Evolutionary conservation across 768 basidiomycete species (phyloP).

Genomic region (Lactarius sanguifluus): DNA sequence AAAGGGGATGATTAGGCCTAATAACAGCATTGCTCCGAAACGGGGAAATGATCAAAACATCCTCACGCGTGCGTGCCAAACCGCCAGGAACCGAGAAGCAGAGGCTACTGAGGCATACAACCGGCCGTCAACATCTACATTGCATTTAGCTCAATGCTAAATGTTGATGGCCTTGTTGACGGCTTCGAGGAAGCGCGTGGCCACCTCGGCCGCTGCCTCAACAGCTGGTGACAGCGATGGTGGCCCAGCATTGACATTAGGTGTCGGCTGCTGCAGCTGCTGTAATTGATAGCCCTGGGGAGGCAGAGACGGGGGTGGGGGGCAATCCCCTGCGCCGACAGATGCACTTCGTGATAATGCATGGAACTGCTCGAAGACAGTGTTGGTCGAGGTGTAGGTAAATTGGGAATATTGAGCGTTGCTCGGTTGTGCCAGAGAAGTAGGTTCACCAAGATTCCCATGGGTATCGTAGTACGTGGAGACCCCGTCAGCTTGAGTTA

Average conservation of each 20-base stretch:
- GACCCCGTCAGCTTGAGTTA: neutral
- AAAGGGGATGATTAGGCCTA: too few relatives aligned
- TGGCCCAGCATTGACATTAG: neutral
- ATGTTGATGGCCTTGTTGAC: conserved; percentile 15
- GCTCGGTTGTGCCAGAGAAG: neutral
- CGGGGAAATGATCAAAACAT: too few relatives aligned
- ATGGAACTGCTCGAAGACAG: neutral
- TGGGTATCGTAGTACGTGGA: neutral
- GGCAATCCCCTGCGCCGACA: neutral
- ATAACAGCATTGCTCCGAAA: too few relatives aligned
- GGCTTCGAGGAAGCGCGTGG: conserved; percentile 16
- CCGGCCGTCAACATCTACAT: neutral
- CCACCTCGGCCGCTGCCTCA: neutral
- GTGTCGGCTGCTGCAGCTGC: neutral
- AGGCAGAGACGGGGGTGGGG: conserved; percentile 12
- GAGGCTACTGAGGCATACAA: neutral
- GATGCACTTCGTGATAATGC: neutral
- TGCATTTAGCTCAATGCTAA: conserved; percentile 9
- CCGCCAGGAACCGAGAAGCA: too few relatives aligned
- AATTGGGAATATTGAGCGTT: neutral
- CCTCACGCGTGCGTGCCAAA: too few relatives aligned
- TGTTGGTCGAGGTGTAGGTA: neutral
- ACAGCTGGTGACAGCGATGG: neutral
- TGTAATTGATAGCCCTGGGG: neutral
- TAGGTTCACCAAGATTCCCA: neutral